These are phyloP conservation scores for Cutaneotrichosporon sp. DNA, from an alignment of 1,284 basidiomycete species.

Conservation along the genomic window DNA sequence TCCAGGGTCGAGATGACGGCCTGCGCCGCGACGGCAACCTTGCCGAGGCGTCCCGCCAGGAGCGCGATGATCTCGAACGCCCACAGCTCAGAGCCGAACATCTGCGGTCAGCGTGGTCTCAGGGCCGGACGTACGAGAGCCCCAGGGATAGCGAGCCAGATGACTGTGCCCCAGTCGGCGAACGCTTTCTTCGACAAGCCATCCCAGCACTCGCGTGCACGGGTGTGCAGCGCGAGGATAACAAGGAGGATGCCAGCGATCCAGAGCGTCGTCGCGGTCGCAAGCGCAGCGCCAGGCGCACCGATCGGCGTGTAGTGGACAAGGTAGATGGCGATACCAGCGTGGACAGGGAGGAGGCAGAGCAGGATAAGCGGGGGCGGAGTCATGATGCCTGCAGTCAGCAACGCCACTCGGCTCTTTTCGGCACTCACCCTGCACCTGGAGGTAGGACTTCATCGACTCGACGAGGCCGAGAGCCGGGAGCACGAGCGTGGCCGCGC, in stretches of 20 bases:
- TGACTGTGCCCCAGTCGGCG: slow-evolving; percentile 28
- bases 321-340: slow-evolving; percentile 25
- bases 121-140: slow-evolving; percentile 25
- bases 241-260: slow-evolving; percentile 27
- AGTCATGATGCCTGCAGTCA: slow-evolving; percentile 27
- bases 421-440: slow-evolving; percentile 30
- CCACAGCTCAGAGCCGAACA: slow-evolving; percentile 37
- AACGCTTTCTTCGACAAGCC: slow-evolving; percentile 23
- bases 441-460: slow-evolving; percentile 34
- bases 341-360: slow-evolving; percentile 33
- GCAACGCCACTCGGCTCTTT: neutral
- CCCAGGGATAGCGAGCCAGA: slow-evolving; percentile 32
- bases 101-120: slow-evolving; percentile 12
- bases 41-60: slow-evolving; percentile 35
- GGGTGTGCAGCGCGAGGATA: slow-evolving; percentile 23
- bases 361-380: slow-evolving; percentile 32
- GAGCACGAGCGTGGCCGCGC: slow-evolving; percentile 19
- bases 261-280: slow-evolving; percentile 24
- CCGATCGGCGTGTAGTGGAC: slow-evolving; percentile 33
- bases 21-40: slow-evolving; percentile 34
- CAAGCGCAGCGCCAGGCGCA: slow-evolving; percentile 30
- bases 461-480: slow-evolving; percentile 33
- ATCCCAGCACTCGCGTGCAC: slow-evolving; percentile 36
- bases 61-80: slow-evolving; percentile 38
- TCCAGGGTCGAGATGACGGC: slow-evolving; percentile 32